Evolutionary conservation across 2,329 filamentous ascomycete species (phyloP).

Genomic region (Neofusicoccum umdonicola): DNA sequence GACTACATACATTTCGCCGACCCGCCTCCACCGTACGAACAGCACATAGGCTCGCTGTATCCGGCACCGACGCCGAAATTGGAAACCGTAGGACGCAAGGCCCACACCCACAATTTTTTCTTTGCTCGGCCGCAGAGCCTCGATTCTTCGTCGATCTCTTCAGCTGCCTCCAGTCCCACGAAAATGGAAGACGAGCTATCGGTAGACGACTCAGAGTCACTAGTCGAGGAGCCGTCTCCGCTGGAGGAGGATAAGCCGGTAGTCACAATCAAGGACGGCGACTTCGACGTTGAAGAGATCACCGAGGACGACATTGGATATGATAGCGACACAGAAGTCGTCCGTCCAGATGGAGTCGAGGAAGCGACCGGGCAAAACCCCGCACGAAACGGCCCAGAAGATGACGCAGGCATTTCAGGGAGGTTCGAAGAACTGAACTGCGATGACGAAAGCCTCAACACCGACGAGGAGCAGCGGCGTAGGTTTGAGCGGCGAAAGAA

Average conservation of each 20-base stretch:
- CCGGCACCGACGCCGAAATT: constrained; percentile 36
- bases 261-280: constrained; percentile 26
- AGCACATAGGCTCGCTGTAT: constrained; percentile 31
- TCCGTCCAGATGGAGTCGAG: constrained; percentile 45
- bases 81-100: constrained; percentile 38
- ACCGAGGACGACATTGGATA: constrained; percentile 33
- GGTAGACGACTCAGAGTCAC: constrained; percentile 25
- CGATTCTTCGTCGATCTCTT: constrained; percentile 35
- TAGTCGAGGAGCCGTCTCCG: constrained; percentile 21
- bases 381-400: constrained; percentile 24
- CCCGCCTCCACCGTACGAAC: constrained; percentile 34
- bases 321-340: constrained; percentile 42
- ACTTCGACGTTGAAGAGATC: constrained; percentile 46
- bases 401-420: constrained; percentile 31
- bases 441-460: constrained; percentile 30
- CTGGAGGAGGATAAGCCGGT: constrained; percentile 19
- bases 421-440: constrained; percentile 37
- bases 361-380: constrained; percentile 40
- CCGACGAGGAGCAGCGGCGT: constrained; percentile 24
- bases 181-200: constrained; percentile 33
- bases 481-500: constrained; percentile 33
- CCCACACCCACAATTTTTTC: constrained; percentile 33
- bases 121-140: constrained; percentile 37
- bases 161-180: constrained; percentile 35
- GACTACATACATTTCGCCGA: constrained; percentile 22